Evolutionary conservation across 176 grass and related monocot species (phyloP), one percentile per base, ranked within the genome.

Genomic region (Avena atlantica): DNA sequence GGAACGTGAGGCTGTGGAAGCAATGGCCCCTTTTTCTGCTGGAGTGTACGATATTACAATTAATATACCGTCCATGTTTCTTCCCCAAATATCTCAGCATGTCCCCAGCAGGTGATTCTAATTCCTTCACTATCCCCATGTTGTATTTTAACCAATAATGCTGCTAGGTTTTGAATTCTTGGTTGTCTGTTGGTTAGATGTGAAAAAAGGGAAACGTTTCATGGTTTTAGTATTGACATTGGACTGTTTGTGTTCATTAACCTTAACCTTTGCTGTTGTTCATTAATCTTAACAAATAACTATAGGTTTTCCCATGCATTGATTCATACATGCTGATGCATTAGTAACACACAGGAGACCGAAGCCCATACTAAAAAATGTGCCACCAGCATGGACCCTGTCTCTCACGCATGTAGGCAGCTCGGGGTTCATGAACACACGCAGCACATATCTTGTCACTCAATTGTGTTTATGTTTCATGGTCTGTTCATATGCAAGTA

Each of bases 21-120:
- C 68, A 44, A 20, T 70, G 17, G 17, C 9, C 68, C 36, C 19
- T 37, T 42, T 70, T 5, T 42, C 68, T 70, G 17, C 9, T 20
- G 68, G 3, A 40, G 7, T 19, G 17, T 70, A 19, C 36, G 16
- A 44, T 9, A 29, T 15, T 17, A 25, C 25, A 25, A 10, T 70
- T 42, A 9, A 8, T 20, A 40, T 42, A n/a, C 36, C 19, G 36
- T n/a, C 16, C 68, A 44, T 70, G 68, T 36, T 36, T n/a, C 68
- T 70, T 70, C 17, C 17, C 68, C 68, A 70, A 70, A 36, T n/a
- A 70, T 36, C 68, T 70, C 68, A 70, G n/a, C 68, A 70, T 70
- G 1, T n/a, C 36, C 34, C 67, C 25, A 25, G 1, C 68, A 70
- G 68, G 68, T 70, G 25, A 25, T 25, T 25, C 25, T 25, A 25